Base-by-base conservation (phyloP, 108 stramenopile genomes). In the Nannochloropsis gaditana region DNA sequence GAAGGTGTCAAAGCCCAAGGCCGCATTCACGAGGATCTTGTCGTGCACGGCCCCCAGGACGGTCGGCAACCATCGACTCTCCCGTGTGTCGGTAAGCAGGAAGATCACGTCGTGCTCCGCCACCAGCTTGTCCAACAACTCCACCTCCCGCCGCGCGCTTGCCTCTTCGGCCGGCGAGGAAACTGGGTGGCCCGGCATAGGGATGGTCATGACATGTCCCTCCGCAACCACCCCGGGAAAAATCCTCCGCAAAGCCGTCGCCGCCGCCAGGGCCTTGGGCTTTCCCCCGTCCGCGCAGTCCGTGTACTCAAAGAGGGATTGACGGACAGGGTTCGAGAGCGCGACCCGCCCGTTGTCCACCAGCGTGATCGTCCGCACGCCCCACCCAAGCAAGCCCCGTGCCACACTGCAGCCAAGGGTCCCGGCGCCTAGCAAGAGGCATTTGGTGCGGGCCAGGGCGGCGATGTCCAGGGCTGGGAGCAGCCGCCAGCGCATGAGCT, bases 401-500 rank as follows among this genome's bases (percentile, higher is more conserved):
- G 97, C 96, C 9, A 99, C 97, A 45, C 90, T 90, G 86, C 99
- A 99, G 79, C 99, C 99, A 83, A 99, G 90, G 8, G 99, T 99
- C 41, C 99, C 99, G 3, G 97, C 96, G 9, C 99, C 99, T 41
- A 99, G 80, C 43, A 99, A 85, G 79, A 99, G 88, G 11, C 97
- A 96, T 84, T 92, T 92, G 50, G 94, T 92, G 41, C 90, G 79
- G 59, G 91, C 92, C 79, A 99, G 87, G 44, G 84, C 83, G 9
- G 95, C 94, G n/a, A 95, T 92, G 87, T 98, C 90, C 9, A 99
- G 91, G 21, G 87, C 89, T 4, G 99, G 99, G 79, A 96, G 87
- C 86, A 94, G 94, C 21, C 97, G 91, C 99, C 99, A 99, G 82
- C 97, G 96, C 99, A 99, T 99, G 45, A 99, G 92, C 85, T 94